Evolutionary conservation across 1,284 basidiomycete species (phyloP), one percentile per base, ranked within the genome.

Genomic region (Takashimella tepidaria): DNA sequence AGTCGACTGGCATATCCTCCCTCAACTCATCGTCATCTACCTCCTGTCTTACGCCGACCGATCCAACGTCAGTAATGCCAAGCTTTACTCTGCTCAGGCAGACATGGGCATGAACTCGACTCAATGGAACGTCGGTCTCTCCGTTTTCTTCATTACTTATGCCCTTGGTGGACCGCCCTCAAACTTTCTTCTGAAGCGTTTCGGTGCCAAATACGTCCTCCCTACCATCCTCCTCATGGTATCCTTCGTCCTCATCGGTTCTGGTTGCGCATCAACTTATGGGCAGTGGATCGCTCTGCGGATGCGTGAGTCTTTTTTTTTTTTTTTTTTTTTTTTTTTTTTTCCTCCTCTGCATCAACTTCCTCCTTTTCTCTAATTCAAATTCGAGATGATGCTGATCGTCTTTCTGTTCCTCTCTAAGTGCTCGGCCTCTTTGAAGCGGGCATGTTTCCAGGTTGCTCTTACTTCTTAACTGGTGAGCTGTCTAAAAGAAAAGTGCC

Each of bases 1-100:
- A 77, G 72, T 50, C 76, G 76, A 54, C 78, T 79, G 11, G 77
- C 77, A 21, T 77, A 77, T 56, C 78, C 78, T 0, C 77, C 78
- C 8, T 2, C 54, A 51, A 40, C 47, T 61, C 27, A 55, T 61
- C 49, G 53, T 61, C 43, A 54, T 66, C 42, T 66, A 63, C 78
- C 77, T n/a, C 74, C 68, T 45, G 68, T 62, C 16, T 68, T 64
- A 2, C 76, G 60, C 75, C 76, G 54, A 72, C 64, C 31, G 31
- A 37, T 37, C 31, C 31, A 37, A 37, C 31, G 31, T 37, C 31
- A 37, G 31, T 16, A 37, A 37, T 37, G 31, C 31, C 31, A 37
- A 37, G 31, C 31, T 37, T 16, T 37, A 37, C 31, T 37, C 31
- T 37, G 31, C 31, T 8, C 31, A 37, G 31, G 16, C 31, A 8